Conservation (phyloP, 148 eudicot species). For the Fagopyrum homotropicum region DNA sequence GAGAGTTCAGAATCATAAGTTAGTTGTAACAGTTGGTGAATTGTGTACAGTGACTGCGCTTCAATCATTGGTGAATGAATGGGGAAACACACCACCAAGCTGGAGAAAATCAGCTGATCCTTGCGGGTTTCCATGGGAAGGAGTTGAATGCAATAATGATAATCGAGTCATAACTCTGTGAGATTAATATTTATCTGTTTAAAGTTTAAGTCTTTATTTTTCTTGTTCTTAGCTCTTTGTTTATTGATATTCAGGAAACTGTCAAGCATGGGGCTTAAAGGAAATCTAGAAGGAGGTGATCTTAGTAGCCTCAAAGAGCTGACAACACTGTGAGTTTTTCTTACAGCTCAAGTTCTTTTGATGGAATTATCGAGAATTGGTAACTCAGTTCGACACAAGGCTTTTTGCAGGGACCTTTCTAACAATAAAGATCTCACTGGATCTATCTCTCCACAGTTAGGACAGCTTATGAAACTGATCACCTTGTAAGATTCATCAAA, state of each 20-base stretch:
- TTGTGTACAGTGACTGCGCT: conserved; percentile 53
- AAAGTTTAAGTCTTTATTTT: background rate
- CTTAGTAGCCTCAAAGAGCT: conserved; percentile 71
- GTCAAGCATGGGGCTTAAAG: conserved; percentile 77
- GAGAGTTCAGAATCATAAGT: background rate
- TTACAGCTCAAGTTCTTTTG: background rate
- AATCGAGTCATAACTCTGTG: conserved; percentile 68
- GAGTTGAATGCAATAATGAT: conserved; percentile 63
- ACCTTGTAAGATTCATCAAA: conserved; percentile 46
- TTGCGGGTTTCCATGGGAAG: conserved; percentile 74
- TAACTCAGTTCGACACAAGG: background rate
- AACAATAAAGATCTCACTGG: conserved; percentile 73
- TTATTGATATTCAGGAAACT: conserved; percentile 34
- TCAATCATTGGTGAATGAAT: conserved; percentile 51
- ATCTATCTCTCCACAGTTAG: conserved; percentile 57
- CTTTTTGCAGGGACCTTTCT: conserved; percentile 67
- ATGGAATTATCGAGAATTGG: background rate
- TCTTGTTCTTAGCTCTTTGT: background rate
- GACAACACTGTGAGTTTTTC: conserved; percentile 56
- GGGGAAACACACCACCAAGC: conserved; percentile 72
- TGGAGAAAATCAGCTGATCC: conserved; percentile 78
- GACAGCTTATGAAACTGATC: conserved; percentile 56
- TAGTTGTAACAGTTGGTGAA: background rate
- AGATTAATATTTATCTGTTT: conserved; percentile 15
- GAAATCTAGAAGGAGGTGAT: conserved; percentile 60